These are phyloP conservation scores for Ustilago esculenta DNA, from an alignment of 1,284 basidiomycete genomes.

Conservation along the genomic window DNA sequence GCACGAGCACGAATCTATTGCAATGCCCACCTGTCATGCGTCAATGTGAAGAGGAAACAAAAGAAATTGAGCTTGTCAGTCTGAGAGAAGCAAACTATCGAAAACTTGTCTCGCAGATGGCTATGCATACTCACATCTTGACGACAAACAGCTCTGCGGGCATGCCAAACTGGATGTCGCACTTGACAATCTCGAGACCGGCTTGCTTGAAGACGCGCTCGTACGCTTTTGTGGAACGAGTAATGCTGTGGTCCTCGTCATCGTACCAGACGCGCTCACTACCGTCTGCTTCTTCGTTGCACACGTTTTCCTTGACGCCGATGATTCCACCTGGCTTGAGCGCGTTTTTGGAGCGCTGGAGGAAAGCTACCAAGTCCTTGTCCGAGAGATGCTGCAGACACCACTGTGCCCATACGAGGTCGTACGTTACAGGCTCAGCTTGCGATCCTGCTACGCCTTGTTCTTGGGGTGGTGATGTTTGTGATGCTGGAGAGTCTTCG, in stretches of 20 bases:
- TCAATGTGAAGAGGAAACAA: neutral
- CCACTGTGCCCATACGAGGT: conserved; percentile 66
- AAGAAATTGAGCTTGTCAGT: neutral
- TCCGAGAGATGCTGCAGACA: conserved; percentile 65
- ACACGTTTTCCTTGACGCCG: conserved; percentile 66
- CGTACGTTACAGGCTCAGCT: conserved; percentile 52
- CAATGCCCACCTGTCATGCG: conserved; percentile 20
- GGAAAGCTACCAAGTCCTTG: conserved; percentile 59
- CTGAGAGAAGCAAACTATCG: too few species aligned
- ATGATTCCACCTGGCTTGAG: conserved; percentile 60
- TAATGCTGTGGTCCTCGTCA: conserved; percentile 65
- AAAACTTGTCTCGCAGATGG: too few species aligned
- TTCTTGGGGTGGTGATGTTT: neutral
- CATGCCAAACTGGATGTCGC: conserved; percentile 61
- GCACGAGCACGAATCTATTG: too few species aligned
- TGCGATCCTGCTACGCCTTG: conserved; percentile 35
- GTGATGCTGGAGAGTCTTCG: too few species aligned
- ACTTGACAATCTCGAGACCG: conserved; percentile 57
- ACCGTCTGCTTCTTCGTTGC: conserved; percentile 59
- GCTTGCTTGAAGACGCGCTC: conserved; percentile 63
- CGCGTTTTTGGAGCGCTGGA: conserved; percentile 49
- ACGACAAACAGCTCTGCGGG: conserved; percentile 65
- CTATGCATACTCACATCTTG: conserved; percentile 60
- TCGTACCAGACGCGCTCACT: conserved; percentile 63
- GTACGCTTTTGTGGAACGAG: conserved; percentile 60